These are phyloP conservation scores for Suillus subaureus DNA, from an alignment of 768 basidiomycete genomes.

Conservation along the genomic window DNA sequence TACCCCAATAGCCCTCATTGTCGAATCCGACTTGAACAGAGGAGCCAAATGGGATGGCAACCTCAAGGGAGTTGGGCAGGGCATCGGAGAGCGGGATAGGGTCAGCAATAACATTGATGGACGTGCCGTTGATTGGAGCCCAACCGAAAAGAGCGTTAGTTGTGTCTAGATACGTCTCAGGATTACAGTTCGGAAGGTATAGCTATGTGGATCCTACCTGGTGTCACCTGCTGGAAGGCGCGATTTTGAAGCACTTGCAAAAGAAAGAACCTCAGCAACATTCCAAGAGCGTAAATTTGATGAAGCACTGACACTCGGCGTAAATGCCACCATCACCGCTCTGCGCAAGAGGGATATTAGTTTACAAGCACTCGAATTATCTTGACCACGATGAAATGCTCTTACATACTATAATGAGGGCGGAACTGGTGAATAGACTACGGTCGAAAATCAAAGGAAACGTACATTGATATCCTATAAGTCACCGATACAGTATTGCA, in stretches of 20 bases:
- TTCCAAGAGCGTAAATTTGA: not conserved
- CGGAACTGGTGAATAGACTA: not conserved
- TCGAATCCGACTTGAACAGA: constrained; percentile 51
- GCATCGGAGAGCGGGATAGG: constrained; percentile 54
- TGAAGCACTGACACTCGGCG: constrained; percentile 48
- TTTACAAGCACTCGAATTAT: constrained; percentile 7
- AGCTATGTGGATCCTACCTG: constrained; percentile 37
- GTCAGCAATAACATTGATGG: constrained; percentile 55
- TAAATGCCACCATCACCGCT: constrained; percentile 74
- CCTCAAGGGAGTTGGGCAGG: constrained; percentile 62
- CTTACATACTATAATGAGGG: constrained; percentile 37
- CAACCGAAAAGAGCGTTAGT: constrained; percentile 52
- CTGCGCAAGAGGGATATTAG: constrained; percentile 34
- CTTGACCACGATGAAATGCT: not conserved
- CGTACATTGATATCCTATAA: constrained; percentile 63
- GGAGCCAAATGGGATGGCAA: constrained; percentile 44
- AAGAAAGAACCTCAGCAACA: constrained; percentile 1
- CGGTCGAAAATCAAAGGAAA: constrained; percentile 12
- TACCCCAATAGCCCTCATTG: constrained; percentile 62
- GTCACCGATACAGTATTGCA: not conserved
- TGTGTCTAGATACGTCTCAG: constrained; percentile 38
- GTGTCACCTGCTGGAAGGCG: constrained; percentile 65
- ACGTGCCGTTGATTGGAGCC: constrained; percentile 48
- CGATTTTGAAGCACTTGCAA: constrained; percentile 62
- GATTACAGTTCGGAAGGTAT: not conserved